Conservation (phyloP, 768 basidiomycete genomes). For the Leccinum incarnatum region DNA sequence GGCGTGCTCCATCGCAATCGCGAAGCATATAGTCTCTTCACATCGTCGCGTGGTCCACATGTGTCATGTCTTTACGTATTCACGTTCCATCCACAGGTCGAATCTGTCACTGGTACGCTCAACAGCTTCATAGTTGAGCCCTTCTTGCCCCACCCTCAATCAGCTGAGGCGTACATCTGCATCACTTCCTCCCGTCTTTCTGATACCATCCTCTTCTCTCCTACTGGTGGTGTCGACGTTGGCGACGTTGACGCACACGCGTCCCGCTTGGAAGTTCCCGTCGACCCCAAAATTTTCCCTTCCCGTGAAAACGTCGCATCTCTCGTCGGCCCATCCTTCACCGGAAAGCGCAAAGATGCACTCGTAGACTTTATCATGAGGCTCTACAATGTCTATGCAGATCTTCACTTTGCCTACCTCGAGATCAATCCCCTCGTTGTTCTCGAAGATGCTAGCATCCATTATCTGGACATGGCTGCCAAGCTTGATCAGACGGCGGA, state of each 20-base stretch:
- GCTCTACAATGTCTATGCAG: slow-evolving; percentile 96
- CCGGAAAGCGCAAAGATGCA: slow-evolving; percentile 82
- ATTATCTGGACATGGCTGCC: slow-evolving; percentile 99
- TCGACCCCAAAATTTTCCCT: slow-evolving; percentile 68
- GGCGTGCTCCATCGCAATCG: slow-evolving; percentile 8
- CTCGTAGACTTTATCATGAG: slow-evolving; percentile 93
- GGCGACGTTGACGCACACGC: slow-evolving; percentile 99
- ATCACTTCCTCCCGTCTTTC: slow-evolving; percentile 94
- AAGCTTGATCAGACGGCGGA: slow-evolving; percentile 99
- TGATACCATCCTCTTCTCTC: slow-evolving; percentile 96
- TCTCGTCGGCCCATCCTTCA: slow-evolving; percentile 75
- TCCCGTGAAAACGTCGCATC: slow-evolving; percentile 74
- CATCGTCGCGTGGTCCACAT: slow-evolving; percentile 25
- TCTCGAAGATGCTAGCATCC: slow-evolving; percentile 78
- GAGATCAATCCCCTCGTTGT: slow-evolving; percentile 99
- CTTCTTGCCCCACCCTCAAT: slow-evolving; percentile 92
- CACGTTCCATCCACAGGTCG: slow-evolving; percentile 55
- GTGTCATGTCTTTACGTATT: slow-evolving; percentile 13
- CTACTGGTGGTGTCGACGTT: slow-evolving; percentile 98
- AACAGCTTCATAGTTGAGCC: slow-evolving; percentile 99
- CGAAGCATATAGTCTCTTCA: slow-evolving; percentile 11
- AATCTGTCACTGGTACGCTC: slow-evolving; percentile 89
- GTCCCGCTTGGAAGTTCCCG: slow-evolving; percentile 80
- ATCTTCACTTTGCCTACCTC: slow-evolving; percentile 99
- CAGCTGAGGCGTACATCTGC: slow-evolving; percentile 98